phyloP scores from a whole-genome alignment of 805 yeast species.

The Torulaspora maleeae region DNA sequence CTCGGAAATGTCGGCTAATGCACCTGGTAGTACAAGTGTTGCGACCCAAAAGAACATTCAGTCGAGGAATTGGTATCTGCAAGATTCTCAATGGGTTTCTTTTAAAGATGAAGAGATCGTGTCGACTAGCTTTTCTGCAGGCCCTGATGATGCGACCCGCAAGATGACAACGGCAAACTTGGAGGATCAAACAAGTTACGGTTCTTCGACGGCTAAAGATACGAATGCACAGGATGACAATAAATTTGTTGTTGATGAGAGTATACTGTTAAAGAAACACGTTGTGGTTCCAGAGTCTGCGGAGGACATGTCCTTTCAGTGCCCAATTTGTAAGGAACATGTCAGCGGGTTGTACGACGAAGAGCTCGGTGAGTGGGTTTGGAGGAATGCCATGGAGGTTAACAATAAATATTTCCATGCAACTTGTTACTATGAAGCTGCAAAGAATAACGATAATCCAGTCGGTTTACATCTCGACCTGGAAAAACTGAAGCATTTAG shows the following conservation, averaged over 20 bases:
- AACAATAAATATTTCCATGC: constrained; percentile 57
- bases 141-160: constrained; percentile 2
- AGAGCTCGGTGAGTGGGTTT: constrained; percentile 75
- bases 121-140: constrained; percentile 33
- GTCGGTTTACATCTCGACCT: constrained; percentile 21
- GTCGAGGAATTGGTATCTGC: constrained; percentile 78
- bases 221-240: constrained; percentile 2
- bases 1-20: constrained; percentile 16
- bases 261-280: constrained; percentile 42
- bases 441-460: constrained; percentile 18
- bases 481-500: constrained; percentile 22
- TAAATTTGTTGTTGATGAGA: constrained; percentile 21
- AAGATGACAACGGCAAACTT: constrained; percentile 17
- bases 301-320: constrained; percentile 50
- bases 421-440: constrained; percentile 62
- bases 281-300: constrained; percentile 66
- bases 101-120: constrained; percentile 64
- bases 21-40: constrained; percentile 11
- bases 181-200: constrained; percentile 12
- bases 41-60: constrained; percentile 44
- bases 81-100: constrained; percentile 63
- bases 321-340: constrained; percentile 69
- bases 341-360: constrained; percentile 65
- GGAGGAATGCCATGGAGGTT: constrained; percentile 59
- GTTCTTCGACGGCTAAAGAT: not conserved